Evolutionary conservation across 1,139 yeast species (phyloP).

Genomic region (Hyphopichia wangnamkhiaoensis): DNA sequence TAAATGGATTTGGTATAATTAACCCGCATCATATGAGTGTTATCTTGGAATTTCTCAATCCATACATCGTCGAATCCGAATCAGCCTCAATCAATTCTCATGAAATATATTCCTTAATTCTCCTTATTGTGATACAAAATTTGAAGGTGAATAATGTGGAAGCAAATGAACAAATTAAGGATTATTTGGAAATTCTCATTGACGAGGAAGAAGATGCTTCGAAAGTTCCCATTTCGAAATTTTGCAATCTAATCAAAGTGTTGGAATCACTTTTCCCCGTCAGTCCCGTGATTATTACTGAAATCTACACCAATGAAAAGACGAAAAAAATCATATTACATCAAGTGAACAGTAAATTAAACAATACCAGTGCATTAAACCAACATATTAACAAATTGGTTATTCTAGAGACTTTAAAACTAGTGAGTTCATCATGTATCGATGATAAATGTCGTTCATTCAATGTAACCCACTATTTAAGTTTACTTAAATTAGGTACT

Average conservation of each 20-base stretch:
- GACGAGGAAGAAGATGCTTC: constrained; percentile 18
- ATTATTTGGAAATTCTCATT: constrained; percentile 25
- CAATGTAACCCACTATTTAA: constrained; percentile 30
- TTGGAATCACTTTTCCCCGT: constrained; percentile 28
- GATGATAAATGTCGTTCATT: constrained; percentile 36
- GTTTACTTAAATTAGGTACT: constrained; percentile 24
- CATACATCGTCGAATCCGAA: constrained; percentile 13
- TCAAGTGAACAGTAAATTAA: constrained; percentile 9
- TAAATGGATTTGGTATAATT: constrained; percentile 19
- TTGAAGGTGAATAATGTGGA: constrained; percentile 18
- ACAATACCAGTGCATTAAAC: constrained; percentile 5
- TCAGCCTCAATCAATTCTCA: constrained; percentile 8
- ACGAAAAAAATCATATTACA: constrained; percentile 19
- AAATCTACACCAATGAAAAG: constrained; percentile 20
- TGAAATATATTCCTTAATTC: constrained; percentile 17
- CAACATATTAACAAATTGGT: constrained; percentile 13
- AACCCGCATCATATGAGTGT: constrained; percentile 26
- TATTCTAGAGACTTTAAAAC: constrained; percentile 20
- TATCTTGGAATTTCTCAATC: constrained; percentile 22
- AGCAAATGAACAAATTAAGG: constrained; percentile 19
- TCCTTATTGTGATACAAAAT: constrained; percentile 27
- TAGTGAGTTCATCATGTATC: constrained; percentile 37
- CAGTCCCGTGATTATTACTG: constrained; percentile 21
- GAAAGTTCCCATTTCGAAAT: constrained; percentile 11
- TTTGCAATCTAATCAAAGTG: constrained; percentile 22